Evolutionary conservation across 164 flowering plant genomes (phyloP), one percentile per base, ranked within the genome.

Genomic region (Cinnamomum micranthum): DNA sequence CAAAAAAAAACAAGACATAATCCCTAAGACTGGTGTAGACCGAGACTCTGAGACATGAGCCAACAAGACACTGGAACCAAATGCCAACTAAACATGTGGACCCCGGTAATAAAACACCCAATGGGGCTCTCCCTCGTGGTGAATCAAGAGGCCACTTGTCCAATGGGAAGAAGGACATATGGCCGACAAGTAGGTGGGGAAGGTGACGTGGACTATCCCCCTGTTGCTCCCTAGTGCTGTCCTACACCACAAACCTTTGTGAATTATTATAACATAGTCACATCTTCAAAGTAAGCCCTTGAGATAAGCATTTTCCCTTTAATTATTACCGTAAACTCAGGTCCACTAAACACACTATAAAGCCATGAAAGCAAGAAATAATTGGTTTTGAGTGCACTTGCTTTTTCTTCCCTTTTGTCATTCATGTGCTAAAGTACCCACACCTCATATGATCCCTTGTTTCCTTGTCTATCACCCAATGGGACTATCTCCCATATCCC

Each of bases 261-360:
- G 71, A 50, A 69, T 69, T 69, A 69, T 50, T 69, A 69, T 69
- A 69, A 47, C 55, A 69, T 41, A 23, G 25, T 69, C 52, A 41
- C 71, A 69, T 41, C 71, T 52, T 11, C 71, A 41, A 69, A 69
- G 24, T 64, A 12, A 64, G 28, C 24, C 12, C 28, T 64, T 22
- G 28, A 64, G 69, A 67, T 67, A 67, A 67, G 69, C 47, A 67
- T 67, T 67, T 31, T 31, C 9, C 69, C 69, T 67, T 67, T 31
- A 67, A 67, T 67, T 67, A 67, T 67, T 31, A 67, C 69, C 28
- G 41, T 19, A 33, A 67, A 67, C 69, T 25, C 6, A 28, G 69
- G 69, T 67, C 69, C 69, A 67, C 69, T 31, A 67, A 67, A 67
- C 69, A 67, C 69, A 69, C n/a, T 67, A 67, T 27, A 67, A 35